phyloP scores from a whole-genome alignment of 2,329 filamentous ascomycete species.

The Phyllosticta ampelicida region DNA sequence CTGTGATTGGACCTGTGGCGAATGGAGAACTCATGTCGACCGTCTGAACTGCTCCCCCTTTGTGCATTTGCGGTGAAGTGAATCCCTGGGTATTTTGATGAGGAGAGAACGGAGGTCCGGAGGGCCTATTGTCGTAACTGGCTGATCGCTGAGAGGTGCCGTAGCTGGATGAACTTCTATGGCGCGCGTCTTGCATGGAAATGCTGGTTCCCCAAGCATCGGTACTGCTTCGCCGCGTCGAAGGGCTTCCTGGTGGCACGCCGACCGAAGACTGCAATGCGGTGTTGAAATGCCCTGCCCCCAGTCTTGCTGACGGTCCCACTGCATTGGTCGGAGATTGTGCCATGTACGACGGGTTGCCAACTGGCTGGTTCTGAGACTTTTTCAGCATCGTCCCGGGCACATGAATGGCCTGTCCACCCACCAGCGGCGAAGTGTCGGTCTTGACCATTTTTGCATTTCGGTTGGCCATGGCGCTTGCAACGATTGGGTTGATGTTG shows the following conservation, averaged over 20 bases:
- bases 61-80: slow-evolving; percentile 24
- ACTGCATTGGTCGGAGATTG: neutral
- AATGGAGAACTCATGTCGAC: slow-evolving; percentile 25
- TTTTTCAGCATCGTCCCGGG: neutral
- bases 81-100: slow-evolving; percentile 25
- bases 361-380: neutral
- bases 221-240: slow-evolving; percentile 23
- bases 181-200: slow-evolving; percentile 1
- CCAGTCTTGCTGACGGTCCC: neutral
- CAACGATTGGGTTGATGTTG: slow-evolving; percentile 33
- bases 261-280: neutral
- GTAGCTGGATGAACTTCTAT: slow-evolving; percentile 20
- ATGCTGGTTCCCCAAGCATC: slow-evolving; percentile 22
- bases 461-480: slow-evolving; percentile 18
- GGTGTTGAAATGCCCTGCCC: slow-evolving; percentile 11
- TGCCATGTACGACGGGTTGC: neutral
- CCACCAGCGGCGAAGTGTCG: slow-evolving; percentile 18
- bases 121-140: slow-evolving; percentile 21
- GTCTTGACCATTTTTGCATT: slow-evolving; percentile 16
- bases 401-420: neutral
- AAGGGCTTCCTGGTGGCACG: neutral
- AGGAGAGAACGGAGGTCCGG: slow-evolving; percentile 24
- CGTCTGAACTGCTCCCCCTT: slow-evolving; percentile 15
- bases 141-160: slow-evolving; percentile 26
- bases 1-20: slow-evolving; percentile 18